phyloP scores from a whole-genome alignment of 1,284 basidiomycete species.

The Apiotrichum porosum region DNA sequence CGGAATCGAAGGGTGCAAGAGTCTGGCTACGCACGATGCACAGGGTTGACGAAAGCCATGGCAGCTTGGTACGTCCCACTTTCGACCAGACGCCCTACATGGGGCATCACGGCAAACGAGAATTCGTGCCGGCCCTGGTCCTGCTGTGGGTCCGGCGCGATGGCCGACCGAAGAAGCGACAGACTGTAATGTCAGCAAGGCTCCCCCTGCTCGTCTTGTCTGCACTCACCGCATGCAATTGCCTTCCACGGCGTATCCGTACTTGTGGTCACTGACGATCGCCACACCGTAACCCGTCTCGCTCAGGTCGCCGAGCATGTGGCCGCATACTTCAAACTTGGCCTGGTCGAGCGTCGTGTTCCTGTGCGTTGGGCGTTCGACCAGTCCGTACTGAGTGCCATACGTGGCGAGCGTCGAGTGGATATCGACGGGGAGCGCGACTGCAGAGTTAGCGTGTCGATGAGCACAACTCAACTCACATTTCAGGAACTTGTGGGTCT shows the following conservation, averaged over 20 bases:
- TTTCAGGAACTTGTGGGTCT: conserved; percentile 85
- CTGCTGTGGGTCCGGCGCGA: conserved; percentile 65
- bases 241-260: conserved; percentile 67
- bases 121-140: conserved; percentile 65
- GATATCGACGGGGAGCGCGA: conserved; percentile 77
- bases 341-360: conserved; percentile 70
- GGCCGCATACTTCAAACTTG: conserved; percentile 67
- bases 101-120: conserved; percentile 83
- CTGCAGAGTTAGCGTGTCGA: no score
- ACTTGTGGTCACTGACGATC: conserved; percentile 89
- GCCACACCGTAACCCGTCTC: conserved; percentile 86
- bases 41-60: conserved; percentile 79
- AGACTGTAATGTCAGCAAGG: no score
- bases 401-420: conserved; percentile 77
- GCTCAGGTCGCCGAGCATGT: conserved; percentile 57
- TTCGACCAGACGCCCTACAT: conserved; percentile 76
- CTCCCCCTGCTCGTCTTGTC: no score
- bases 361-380: conserved; percentile 84
- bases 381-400: conserved; percentile 86
- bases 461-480: no score
- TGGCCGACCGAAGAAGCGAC: conserved; percentile 81
- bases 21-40: no score
- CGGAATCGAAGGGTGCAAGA: no score
- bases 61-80: conserved; percentile 59
- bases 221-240: conserved; percentile 79